Conservation (phyloP, 164 flowering plant genomes). For the Houttuynia cordata region DNA sequence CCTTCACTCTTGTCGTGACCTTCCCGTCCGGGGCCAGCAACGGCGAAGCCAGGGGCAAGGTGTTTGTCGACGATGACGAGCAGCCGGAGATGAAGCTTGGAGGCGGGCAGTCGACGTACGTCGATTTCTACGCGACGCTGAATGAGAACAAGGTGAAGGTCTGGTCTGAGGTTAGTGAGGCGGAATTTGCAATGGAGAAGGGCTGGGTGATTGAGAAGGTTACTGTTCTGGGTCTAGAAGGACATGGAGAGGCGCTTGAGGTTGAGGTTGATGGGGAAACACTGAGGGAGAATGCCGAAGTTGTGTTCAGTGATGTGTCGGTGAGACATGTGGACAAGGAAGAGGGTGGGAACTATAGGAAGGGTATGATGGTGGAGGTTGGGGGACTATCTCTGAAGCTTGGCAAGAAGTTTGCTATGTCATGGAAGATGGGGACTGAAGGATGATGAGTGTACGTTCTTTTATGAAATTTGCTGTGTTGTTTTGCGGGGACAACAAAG, state of each 20-base stretch:
- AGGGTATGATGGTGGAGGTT: constrained; percentile 42
- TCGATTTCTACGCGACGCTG: constrained; percentile 39
- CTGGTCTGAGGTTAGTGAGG: constrained; percentile 57
- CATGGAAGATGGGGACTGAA: constrained; percentile 49
- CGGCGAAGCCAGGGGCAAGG: constrained; percentile 40
- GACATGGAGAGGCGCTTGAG: constrained; percentile 19
- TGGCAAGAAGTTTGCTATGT: constrained; percentile 50
- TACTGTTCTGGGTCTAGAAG: constrained; percentile 41
- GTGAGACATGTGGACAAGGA: constrained; percentile 11
- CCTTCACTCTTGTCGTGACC: constrained; percentile 45
- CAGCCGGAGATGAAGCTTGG: constrained; percentile 54
- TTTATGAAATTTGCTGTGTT: background rate
- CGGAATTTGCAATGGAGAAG: constrained; percentile 39
- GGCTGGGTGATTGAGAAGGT: constrained; percentile 44
- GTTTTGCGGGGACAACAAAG: background rate
- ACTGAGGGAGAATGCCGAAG: constrained; percentile 10
- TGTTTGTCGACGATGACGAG: constrained; percentile 61
- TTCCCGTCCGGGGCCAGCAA: constrained; percentile 43
- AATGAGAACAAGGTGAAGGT: constrained; percentile 30
- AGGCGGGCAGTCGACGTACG: constrained; percentile 38
- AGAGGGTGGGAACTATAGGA: constrained; percentile 26
- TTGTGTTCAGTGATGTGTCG: constrained; percentile 10
- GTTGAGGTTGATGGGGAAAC: constrained; percentile 36
- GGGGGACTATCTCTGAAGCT: constrained; percentile 35
- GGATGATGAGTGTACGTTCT: constrained; percentile 9